Evolutionary conservation across 2,329 filamentous ascomycete genomes (phyloP).

Genomic region (Aspergillus sp.): DNA sequence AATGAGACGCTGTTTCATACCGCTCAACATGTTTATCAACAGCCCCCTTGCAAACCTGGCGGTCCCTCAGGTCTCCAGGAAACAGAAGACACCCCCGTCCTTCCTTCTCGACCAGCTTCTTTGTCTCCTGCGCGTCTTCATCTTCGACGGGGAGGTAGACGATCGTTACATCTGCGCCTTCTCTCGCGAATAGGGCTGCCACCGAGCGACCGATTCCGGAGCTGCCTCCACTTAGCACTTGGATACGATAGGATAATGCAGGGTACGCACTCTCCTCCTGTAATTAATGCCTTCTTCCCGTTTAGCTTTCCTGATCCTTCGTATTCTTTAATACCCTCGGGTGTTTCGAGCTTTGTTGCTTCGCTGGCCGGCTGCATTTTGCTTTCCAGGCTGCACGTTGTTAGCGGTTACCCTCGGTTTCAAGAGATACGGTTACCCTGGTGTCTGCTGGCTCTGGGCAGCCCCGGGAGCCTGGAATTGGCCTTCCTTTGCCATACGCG

Average conservation of each 20-base stretch:
- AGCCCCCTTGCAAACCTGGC: constrained; percentile 51
- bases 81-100: constrained; percentile 51
- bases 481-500: background rate
- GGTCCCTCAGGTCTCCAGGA: constrained; percentile 50
- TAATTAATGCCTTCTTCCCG: constrained; percentile 54
- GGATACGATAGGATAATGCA: background rate
- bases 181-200: constrained; percentile 57
- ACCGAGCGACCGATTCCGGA: constrained; percentile 57
- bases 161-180: constrained; percentile 59
- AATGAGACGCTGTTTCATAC: constrained; percentile 21
- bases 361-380: constrained; percentile 32
- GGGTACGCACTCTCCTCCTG: constrained; percentile 53
- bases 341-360: constrained; percentile 32
- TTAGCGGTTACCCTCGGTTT: background rate
- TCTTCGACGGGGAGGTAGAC: constrained; percentile 58
- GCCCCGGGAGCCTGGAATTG: background rate
- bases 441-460: background rate
- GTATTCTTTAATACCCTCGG: constrained; percentile 35
- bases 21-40: constrained; percentile 56
- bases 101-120: constrained; percentile 53
- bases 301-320: constrained; percentile 51
- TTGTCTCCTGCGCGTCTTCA: constrained; percentile 55
- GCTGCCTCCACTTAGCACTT: constrained; percentile 24
- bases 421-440: background rate
- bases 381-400: constrained; percentile 3